Evolutionary conservation across 2,329 filamentous ascomycete genomes (phyloP).

Genomic region (Tolypocladium ovalisporum): DNA sequence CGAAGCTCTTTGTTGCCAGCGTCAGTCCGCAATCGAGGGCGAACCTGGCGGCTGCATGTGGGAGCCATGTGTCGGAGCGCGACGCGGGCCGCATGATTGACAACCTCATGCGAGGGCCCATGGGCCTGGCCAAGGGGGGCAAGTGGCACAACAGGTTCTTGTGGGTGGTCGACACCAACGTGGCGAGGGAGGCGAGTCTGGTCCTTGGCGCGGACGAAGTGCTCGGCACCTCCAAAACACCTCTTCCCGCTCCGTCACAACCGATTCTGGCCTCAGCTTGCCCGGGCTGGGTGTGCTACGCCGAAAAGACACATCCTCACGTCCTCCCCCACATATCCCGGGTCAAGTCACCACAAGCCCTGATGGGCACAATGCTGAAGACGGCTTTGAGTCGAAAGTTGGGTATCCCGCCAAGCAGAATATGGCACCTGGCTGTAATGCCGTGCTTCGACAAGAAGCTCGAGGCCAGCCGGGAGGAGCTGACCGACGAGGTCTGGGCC

Average conservation of each 20-base stretch:
- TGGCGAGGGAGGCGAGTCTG: conserved; percentile 71
- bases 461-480: conserved; percentile 84
- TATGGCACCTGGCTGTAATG: conserved; percentile 96
- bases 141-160: conserved; percentile 66
- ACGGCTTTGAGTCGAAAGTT: conserved; percentile 66
- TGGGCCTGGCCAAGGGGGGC: conserved; percentile 60
- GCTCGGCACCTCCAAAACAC: conserved; percentile 20
- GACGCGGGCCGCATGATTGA: conserved; percentile 76
- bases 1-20: conserved; percentile 79
- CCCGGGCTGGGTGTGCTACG: conserved; percentile 97
- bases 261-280: conserved; percentile 82
- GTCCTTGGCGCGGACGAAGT: conserved; percentile 69
- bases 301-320: conserved; percentile 94
- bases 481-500: conserved; percentile 71
- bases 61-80: conserved; percentile 56
- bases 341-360: conserved; percentile 86
- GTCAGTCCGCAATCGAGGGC: conserved; percentile 87
- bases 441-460: conserved; percentile 99
- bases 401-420: conserved; percentile 62
- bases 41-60: conserved; percentile 76
- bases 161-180: conserved; percentile 86
- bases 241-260: conserved; percentile 15
- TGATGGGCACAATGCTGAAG: conserved; percentile 85
- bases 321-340: conserved; percentile 83
- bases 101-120: conserved; percentile 58